Conservation (phyloP, 306 rosid species). For the Quercus ilex region DNA sequence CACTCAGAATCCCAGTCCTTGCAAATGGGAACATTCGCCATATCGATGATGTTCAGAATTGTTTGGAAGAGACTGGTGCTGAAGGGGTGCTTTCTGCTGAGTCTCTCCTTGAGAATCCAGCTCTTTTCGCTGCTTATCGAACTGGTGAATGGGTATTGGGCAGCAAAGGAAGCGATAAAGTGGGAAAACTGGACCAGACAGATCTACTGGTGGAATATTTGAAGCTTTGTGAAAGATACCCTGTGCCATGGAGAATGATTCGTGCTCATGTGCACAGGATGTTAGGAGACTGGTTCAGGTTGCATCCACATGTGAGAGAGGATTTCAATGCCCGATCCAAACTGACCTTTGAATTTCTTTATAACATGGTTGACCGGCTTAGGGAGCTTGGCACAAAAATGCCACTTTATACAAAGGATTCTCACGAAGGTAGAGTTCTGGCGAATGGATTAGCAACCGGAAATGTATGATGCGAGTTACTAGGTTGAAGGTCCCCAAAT, state of each 20-base stretch:
- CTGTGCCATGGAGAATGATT: conserved; percentile 93
- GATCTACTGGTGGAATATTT: conserved; percentile 77
- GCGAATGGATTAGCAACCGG: conserved; percentile 11
- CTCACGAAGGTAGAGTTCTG: conserved; percentile 7
- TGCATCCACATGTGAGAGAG: conserved; percentile 88
- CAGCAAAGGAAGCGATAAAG: conserved; percentile 31
- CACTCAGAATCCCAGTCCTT: conserved; percentile 64
- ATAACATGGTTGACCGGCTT: conserved; percentile 62
- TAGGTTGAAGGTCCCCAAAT: conserved; percentile 8
- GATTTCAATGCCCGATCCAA: conserved; percentile 71
- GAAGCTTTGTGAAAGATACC: conserved; percentile 76
- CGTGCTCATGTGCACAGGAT: conserved; percentile 89
- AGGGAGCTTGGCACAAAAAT: conserved; percentile 67
- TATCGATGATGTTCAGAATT: conserved; percentile 43
- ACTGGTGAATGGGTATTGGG: conserved; percentile 60
- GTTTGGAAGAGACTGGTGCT: conserved; percentile 47
- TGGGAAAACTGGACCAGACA: conserved; percentile 70
- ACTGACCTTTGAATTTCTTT: conserved; percentile 83
- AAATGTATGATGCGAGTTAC: conserved; percentile 12
- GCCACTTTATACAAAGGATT: conserved; percentile 61
- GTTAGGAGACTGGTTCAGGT: conserved; percentile 92
- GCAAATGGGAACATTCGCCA: conserved; percentile 61
- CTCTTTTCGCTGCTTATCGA: conserved; percentile 82
- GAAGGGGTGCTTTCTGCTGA: conserved; percentile 65
- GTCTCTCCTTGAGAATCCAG: conserved; percentile 92